phyloP scores from a whole-genome alignment of 306 rosid genomes.

The Delonix regia region DNA sequence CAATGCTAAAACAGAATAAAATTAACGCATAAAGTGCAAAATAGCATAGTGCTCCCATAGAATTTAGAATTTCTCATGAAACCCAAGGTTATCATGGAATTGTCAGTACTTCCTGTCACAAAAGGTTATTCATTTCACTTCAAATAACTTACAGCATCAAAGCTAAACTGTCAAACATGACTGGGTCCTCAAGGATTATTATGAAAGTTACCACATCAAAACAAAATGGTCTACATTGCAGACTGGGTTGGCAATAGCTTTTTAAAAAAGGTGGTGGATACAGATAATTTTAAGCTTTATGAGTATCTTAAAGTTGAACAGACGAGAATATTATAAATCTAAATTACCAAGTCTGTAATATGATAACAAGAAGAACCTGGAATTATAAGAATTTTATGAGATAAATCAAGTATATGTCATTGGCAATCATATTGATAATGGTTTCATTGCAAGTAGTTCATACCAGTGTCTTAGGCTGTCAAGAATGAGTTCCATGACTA shows the following conservation, averaged over 20 bases:
- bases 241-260: conserved; percentile 17
- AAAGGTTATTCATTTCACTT: conserved; percentile 22
- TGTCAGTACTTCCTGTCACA: conserved; percentile 16
- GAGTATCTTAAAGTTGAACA: conserved; percentile 15
- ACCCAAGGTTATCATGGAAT: conserved; percentile 8
- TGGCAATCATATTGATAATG: conserved; percentile 28
- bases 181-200: neutral
- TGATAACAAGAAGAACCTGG: conserved; percentile 25
- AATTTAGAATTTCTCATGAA: neutral
- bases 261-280: conserved; percentile 3
- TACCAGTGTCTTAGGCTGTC: conserved; percentile 99
- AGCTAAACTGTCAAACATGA: conserved; percentile 12
- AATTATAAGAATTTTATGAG: conserved; percentile 7
- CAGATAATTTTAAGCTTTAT: conserved; percentile 19
- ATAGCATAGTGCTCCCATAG: neutral
- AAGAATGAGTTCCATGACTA: conserved; percentile 88
- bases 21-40: neutral
- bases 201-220: conserved; percentile 15
- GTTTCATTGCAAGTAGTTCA: conserved; percentile 1
- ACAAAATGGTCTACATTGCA: neutral
- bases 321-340: conserved; percentile 9
- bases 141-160: conserved; percentile 16
- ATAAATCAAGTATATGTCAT: conserved; percentile 16
- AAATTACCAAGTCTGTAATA: conserved; percentile 26
- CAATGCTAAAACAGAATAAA: conserved; percentile 1